These are phyloP conservation scores for Xylariaceae sp. DNA, from an alignment of 2,329 filamentous ascomycete genomes.

Conservation along the genomic window DNA sequence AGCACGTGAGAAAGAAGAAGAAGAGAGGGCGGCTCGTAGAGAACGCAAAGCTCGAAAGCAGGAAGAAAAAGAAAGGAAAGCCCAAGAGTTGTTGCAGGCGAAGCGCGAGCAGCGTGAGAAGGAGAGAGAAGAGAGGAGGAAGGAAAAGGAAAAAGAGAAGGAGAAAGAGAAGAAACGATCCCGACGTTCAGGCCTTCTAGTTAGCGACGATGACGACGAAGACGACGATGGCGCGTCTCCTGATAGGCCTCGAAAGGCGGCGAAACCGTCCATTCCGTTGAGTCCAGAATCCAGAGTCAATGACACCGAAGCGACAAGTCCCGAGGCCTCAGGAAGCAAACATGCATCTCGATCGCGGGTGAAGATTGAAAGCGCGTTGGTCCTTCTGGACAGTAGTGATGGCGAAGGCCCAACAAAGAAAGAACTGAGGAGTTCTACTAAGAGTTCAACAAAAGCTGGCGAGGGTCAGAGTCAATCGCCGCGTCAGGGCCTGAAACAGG, in stretches of 20 bases:
- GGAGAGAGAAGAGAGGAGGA: background rate
- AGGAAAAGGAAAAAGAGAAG: background rate
- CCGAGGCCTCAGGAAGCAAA: constrained; percentile 4
- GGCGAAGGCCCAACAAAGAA: constrained; percentile 17
- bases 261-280: constrained; percentile 16
- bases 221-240: constrained; percentile 19
- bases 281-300: constrained; percentile 11
- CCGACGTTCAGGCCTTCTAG: constrained; percentile 14
- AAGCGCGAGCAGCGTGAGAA: background rate
- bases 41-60: background rate
- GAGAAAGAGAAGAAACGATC: constrained; percentile 22
- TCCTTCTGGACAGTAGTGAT: constrained; percentile 29
- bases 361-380: constrained; percentile 11
- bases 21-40: constrained; percentile 11
- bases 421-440: constrained; percentile 1
- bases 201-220: constrained; percentile 10
- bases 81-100: constrained; percentile 12
- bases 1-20: constrained; percentile 15
- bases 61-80: constrained; percentile 16
- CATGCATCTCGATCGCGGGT: background rate
- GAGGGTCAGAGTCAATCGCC: background rate
- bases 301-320: constrained; percentile 1
- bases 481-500: background rate
- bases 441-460: background rate
- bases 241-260: constrained; percentile 17